phyloP scores from a whole-genome alignment of 345 rosid genomes.

The Clarkia xantiana region DNA sequence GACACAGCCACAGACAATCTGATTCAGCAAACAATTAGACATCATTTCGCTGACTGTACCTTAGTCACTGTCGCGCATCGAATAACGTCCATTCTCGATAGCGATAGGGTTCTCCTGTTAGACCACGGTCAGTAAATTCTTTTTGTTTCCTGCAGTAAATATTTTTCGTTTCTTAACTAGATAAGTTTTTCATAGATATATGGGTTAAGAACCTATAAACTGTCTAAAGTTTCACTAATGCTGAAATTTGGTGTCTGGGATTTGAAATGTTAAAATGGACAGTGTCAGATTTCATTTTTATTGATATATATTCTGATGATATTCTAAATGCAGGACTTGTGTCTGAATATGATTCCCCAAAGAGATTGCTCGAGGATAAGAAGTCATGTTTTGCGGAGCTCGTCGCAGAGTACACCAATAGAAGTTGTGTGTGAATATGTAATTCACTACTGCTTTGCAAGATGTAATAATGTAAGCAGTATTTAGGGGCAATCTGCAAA shows the following conservation, averaged over 20 bases:
- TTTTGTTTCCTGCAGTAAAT: too few relatives aligned
- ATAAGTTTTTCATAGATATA: too few relatives aligned
- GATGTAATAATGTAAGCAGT: too few relatives aligned
- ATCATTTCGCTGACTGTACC: slow-evolving; percentile 51
- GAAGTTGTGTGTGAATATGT: too few relatives aligned
- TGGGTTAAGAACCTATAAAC: too few relatives aligned
- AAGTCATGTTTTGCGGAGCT: slow-evolving; percentile 64
- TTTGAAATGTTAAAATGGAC: too few relatives aligned
- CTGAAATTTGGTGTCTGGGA: too few relatives aligned
- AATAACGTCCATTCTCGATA: slow-evolving; percentile 69
- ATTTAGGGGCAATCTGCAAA: too few relatives aligned
- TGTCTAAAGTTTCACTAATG: too few relatives aligned
- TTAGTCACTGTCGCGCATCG: slow-evolving; percentile 82
- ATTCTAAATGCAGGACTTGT: slow-evolving; percentile 37
- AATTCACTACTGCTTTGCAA: too few relatives aligned
- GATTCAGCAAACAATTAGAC: slow-evolving; percentile 57
- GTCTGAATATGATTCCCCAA: slow-evolving; percentile 53
- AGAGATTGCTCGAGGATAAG: slow-evolving; percentile 41
- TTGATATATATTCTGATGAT: neutral
- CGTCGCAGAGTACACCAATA: slow-evolving; percentile 58
- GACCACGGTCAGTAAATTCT: slow-evolving; percentile 38
- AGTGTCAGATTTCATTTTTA: too few relatives aligned
- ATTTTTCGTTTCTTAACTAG: too few relatives aligned
- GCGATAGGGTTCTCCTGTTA: slow-evolving; percentile 73
- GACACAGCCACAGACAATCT: slow-evolving; percentile 82